phyloP scores from a whole-genome alignment of 305 asterid species.

The Fraxinus albicans region DNA sequence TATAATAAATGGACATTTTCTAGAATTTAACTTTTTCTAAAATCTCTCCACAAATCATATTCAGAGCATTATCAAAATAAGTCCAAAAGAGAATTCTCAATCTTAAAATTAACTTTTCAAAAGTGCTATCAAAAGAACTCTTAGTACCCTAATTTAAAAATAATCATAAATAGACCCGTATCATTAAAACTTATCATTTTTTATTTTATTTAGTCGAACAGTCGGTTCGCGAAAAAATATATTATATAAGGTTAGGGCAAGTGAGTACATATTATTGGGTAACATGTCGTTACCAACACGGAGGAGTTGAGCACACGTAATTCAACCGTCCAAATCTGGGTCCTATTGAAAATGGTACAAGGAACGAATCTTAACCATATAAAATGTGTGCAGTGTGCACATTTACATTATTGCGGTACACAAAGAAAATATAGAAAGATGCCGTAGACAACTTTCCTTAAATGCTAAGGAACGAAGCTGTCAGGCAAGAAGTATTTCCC shows the following conservation, averaged over 20 bases:
- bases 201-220: neutral
- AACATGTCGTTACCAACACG: conserved; percentile 25
- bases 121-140: neutral
- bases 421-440: neutral
- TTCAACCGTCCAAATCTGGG: conserved; percentile 1
- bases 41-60: neutral
- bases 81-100: neutral
- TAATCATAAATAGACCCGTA: neutral
- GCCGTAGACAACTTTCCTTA: neutral
- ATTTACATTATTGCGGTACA: neutral
- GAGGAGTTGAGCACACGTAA: conserved; percentile 27
- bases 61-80: neutral
- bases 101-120: neutral
- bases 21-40: neutral
- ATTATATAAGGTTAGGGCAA: neutral
- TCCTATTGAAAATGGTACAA: neutral
- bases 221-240: neutral
- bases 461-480: conserved; percentile 2
- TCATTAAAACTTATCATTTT: neutral
- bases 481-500: neutral
- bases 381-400: neutral
- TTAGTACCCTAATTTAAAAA: neutral
- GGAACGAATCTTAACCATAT: neutral
- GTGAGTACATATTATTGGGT: neutral
- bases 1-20: neutral